Base-by-base conservation (phyloP, 371 early-diverging fungal species). In the Mucor irregularis region DNA sequence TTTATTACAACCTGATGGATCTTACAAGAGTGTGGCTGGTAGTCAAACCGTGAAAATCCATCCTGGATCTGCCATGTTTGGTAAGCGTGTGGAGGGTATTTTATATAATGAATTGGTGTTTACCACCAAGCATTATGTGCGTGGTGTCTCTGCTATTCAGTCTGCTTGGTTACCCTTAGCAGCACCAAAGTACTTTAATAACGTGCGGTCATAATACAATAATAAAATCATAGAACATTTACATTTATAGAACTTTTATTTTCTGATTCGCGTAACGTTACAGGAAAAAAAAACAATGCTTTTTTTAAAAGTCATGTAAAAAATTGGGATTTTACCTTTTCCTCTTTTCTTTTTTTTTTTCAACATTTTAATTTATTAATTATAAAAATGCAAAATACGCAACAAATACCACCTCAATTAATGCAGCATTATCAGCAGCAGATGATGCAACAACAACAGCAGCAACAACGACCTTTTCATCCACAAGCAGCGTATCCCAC, bases 81-180 rank as follows among this genome's bases (percentile, higher is more conserved):
- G 84, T 17, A 88, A 83, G 72, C 87, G 85, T 25, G 74, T 78
- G 0, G 88, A 90, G 49, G 88, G 90, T 8, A 82, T 98, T 31
- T 74, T 98, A 63, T 98, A 94, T 73, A 92, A 96, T 62, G 97
- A 98, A 73, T 80, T 93, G 40, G 96, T 94, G 4, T 90, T 90
- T 46, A 97, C 98, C 0, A 88, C 92, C 13, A 86, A 88, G 43
- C 87, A 91, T 54, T 95, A 95, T 70, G 87, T 94, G 43, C 82
- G 95, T 19, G 85, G 89, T 28, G 92, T 93, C 0, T 91, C 93
- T 19, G 84, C 86, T 3, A 86, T 94, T 2, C 89, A 95, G 52
- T 83, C 89, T 26, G 67, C 78, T 25, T 97, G 98, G 96, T 69
- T 96, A 28, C 71, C 88, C 0, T 81, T 85, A 50, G 89, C 90